phyloP scores from a whole-genome alignment of 2,329 filamentous ascomycete genomes.

The Fusarium pseudograminearum region DNA sequence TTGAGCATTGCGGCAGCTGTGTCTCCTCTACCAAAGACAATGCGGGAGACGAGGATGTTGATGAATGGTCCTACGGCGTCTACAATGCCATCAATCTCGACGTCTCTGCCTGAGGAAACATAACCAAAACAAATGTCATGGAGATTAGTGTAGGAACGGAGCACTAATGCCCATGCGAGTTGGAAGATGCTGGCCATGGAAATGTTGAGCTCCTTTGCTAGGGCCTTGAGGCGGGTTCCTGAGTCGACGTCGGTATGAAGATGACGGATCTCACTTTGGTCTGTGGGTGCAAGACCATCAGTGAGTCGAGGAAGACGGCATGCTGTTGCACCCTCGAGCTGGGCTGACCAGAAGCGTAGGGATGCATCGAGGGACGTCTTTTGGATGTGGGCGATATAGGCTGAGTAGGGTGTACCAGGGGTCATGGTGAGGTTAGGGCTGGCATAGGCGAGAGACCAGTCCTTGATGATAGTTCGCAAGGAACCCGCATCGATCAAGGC shows the following conservation, averaged over 20 bases:
- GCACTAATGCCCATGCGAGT: slow-evolving; percentile 21
- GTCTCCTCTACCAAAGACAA: not conserved
- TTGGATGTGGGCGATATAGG: not conserved
- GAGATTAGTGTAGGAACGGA: slow-evolving; percentile 15
- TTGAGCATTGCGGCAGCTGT: not conserved
- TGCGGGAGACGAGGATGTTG: slow-evolving; percentile 2
- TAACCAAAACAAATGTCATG: slow-evolving; percentile 16
- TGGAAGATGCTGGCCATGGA: slow-evolving; percentile 20
- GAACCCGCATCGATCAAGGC: slow-evolving; percentile 14
- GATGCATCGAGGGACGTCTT: slow-evolving; percentile 8
- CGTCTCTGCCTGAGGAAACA: slow-evolving; percentile 6
- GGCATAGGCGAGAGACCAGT: slow-evolving; percentile 4
- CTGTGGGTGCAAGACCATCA: not conserved
- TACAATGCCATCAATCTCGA: slow-evolving; percentile 2
- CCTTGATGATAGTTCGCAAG: slow-evolving; percentile 4
- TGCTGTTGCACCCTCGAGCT: slow-evolving; percentile 1
- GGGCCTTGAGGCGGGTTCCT: not conserved
- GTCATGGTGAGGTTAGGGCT: not conserved
- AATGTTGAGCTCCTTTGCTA: slow-evolving; percentile 4
- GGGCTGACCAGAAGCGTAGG: slow-evolving; percentile 1
- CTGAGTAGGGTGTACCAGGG: not conserved
- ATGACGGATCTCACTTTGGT: not conserved
- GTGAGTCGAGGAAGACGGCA: slow-evolving; percentile 10
- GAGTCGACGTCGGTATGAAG: not conserved
- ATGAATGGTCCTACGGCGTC: slow-evolving; percentile 15